Base-by-base conservation (phyloP, 352 stramenopile genomes). In the Pythium volutum region DNA sequence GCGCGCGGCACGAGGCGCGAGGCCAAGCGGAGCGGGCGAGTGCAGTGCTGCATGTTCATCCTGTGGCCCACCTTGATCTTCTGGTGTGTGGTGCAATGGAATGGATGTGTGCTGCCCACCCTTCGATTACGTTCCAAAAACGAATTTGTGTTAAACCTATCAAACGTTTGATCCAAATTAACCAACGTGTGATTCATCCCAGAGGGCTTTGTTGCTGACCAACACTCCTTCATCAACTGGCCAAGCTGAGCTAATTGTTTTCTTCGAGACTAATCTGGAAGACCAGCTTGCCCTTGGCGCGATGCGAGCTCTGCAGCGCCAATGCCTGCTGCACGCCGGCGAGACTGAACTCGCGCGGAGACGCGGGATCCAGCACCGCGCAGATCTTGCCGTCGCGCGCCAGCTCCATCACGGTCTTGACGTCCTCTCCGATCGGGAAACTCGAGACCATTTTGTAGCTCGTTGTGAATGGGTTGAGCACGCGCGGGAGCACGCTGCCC, bases 221-320 rank as follows among this genome's bases (percentile, higher is more conserved):
- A 38, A 18, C 23, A 49, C 36, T 41, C 51, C 36, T 2, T 34
- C 14, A 5, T 25, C 7, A 20, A 12, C 11, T 5, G 15, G 5
- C 31, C 16, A 57, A 66, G 42, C 45, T 50, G 51, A 50, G 34
- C 54, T 48, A 64, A 22, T 54, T 42, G 16, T 51, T 10, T 36
- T 36, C 8, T 36, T 36, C 31, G 11, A 12, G 36, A 22, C 46
- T 52, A 27, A 95, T 67, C 50, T 76, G 42, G 10, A 95, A 66
- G 16, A 97, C 81, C 5, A 95, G 70, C 66, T 96, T 96, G 49
- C 86, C 87, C 42, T 93, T 79, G 23, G 75, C 71, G 56, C 88
- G 81, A 18, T 84, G 77, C 49, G 78, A 95, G 29, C 55, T 56
- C 59, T 90, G 84, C 10, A 81, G 50, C 18, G 59, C 54, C 53